Percentiles rank a stretch among this genome's conserved stretches.
These are phyloP conservation scores for Protea cynaroides DNA, from an alignment of 164 flowering plant genomes.

Conservation along the genomic window DNA sequence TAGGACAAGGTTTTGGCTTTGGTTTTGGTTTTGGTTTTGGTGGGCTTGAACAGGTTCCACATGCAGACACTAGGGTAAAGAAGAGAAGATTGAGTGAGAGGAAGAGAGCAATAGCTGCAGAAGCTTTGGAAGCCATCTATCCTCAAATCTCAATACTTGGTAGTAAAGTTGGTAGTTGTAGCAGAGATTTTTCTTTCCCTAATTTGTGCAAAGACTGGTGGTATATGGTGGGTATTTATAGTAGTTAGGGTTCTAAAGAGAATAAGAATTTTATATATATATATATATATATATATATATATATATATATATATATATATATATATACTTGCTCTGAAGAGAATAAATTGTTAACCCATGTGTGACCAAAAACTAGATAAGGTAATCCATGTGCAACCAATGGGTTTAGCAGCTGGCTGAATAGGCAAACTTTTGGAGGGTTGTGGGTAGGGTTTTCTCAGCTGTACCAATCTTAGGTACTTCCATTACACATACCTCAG, in stretches of 20 bases:
- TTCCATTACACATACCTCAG: no score
- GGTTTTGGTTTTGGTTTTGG: no score
- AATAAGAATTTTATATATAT: no score
- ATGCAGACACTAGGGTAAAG: constrained; percentile 29
- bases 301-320: no score
- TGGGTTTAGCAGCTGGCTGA: background rate
- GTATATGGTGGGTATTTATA: background rate
- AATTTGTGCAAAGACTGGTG: background rate
- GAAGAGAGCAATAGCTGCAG: constrained; percentile 33
- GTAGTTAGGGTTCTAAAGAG: no score
- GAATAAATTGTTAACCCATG: background rate
- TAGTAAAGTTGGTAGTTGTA: no score
- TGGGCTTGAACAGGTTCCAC: constrained; percentile 40
- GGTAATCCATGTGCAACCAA: no score
- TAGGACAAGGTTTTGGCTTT: no score
- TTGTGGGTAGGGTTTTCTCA: background rate
- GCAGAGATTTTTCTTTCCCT: background rate
- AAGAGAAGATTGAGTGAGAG: constrained; percentile 37
- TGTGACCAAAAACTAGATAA: no score
- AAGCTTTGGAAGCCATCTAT: constrained; percentile 38
- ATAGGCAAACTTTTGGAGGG: background rate
- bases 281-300: no score
- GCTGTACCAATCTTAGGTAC: no score
- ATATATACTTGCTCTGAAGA: no score
- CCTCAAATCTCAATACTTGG: background rate